A percentile compares a stretch with the other conserved stretches of the same genome.
These are phyloP conservation scores for Gentiana dahurica DNA, from an alignment of 257 asterid genomes.

Conservation along the genomic window DNA sequence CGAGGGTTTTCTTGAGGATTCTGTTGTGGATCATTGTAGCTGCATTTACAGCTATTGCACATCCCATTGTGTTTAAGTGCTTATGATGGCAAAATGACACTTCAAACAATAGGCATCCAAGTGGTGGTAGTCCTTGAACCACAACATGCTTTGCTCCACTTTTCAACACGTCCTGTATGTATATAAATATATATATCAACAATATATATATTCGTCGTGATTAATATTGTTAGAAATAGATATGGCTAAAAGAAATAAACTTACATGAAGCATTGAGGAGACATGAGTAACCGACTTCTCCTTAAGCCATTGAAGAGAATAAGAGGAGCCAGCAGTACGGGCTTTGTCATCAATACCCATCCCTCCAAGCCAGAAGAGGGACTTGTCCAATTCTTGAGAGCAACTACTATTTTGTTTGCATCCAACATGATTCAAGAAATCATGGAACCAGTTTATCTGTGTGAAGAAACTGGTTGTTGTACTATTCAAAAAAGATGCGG, in stretches of 20 bases:
- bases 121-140: conserved; percentile 41
- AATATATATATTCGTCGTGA: neutral
- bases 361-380: conserved; percentile 46
- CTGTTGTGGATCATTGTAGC: conserved; percentile 28
- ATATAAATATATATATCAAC: neutral
- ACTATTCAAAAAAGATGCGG: conserved; percentile 20
- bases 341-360: conserved; percentile 30
- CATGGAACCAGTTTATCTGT: conserved; percentile 36
- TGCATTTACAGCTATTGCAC: conserved; percentile 21
- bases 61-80: conserved; percentile 25
- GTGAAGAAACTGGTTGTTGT: conserved; percentile 22
- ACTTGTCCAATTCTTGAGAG: conserved; percentile 18
- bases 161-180: conserved; percentile 14
- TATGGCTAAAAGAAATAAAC: neutral
- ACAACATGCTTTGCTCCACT: conserved; percentile 30
- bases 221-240: no score
- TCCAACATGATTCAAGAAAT: conserved; percentile 10
- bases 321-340: conserved; percentile 15
- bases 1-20: conserved; percentile 20
- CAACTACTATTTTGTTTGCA: conserved; percentile 16
- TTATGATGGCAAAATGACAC: conserved; percentile 12
- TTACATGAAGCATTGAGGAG: conserved; percentile 25
- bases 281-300: conserved; percentile 19
- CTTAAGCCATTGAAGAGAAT: conserved; percentile 15
- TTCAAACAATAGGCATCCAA: conserved; percentile 39